Percentiles rank a stretch among this genome's conserved stretches.
Evolutionary conservation across 2,329 filamentous ascomycete genomes (phyloP).

Genomic region (Penicillium glabrum): DNA sequence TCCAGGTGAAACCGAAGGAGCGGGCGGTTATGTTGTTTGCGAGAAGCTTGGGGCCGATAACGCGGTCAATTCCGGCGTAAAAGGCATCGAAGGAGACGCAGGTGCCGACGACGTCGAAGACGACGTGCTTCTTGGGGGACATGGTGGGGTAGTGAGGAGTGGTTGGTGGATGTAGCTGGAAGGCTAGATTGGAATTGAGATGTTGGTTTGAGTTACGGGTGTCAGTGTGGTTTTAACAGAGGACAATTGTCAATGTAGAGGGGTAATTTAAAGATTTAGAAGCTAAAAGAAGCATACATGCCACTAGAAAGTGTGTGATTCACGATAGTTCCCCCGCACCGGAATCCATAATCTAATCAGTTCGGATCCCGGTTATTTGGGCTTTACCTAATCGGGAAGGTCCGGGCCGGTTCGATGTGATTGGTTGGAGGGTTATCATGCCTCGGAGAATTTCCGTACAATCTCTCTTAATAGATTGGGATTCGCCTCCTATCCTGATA

Average conservation of each 20-base stretch:
- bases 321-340: background rate
- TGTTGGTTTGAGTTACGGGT: background rate
- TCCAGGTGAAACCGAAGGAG: conserved; percentile 47
- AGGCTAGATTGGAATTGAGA: background rate
- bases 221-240: background rate
- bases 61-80: conserved; percentile 36
- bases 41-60: conserved; percentile 38
- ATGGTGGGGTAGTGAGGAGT: background rate
- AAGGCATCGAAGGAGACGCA: conserved; percentile 47
- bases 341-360: background rate
- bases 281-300: background rate
- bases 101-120: conserved; percentile 55
- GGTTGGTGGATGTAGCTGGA: background rate
- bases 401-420: conserved; percentile 1
- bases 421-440: background rate
- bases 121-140: conserved; percentile 41
- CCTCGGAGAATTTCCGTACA: background rate
- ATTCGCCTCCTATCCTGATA: background rate
- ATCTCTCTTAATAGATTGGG: background rate
- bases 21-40: conserved; percentile 35
- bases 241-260: background rate
- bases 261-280: background rate
- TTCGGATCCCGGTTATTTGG: background rate
- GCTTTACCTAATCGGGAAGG: conserved; percentile 2
- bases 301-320: background rate